Conservation (phyloP, 306 rosid species). For the Vigna mungo region DNA sequence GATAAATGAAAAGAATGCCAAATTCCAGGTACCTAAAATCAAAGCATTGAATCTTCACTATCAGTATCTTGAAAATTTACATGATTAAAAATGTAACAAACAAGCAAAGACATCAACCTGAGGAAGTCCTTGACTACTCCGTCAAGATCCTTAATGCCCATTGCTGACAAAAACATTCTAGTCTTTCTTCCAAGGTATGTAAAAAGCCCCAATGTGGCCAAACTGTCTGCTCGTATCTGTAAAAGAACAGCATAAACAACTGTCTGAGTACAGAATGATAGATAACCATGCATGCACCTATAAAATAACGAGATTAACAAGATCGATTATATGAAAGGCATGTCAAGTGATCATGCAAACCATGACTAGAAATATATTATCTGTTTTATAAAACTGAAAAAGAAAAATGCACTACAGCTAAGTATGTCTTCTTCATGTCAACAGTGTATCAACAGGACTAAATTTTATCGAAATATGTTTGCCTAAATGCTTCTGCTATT, state of each 20-base stretch:
- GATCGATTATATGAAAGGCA: slow-evolving; percentile 22
- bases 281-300: slow-evolving; percentile 2
- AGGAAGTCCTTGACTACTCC: slow-evolving; percentile 71
- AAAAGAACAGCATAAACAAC: slow-evolving; percentile 40
- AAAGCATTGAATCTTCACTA: slow-evolving; percentile 39
- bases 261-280: slow-evolving; percentile 15
- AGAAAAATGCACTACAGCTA: neutral
- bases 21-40: slow-evolving; percentile 76
- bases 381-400: slow-evolving; percentile 14
- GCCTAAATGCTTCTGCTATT: slow-evolving; percentile 16
- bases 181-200: slow-evolving; percentile 77
- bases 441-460: neutral
- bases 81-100: slow-evolving; percentile 24
- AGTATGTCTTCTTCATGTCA: slow-evolving; percentile 5
- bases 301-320: slow-evolving; percentile 1
- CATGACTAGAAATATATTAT: slow-evolving; percentile 2
- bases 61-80: slow-evolving; percentile 30
- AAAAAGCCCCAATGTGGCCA: slow-evolving; percentile 71
- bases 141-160: slow-evolving; percentile 74
- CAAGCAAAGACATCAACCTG: slow-evolving; percentile 51
- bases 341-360: neutral
- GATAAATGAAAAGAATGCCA: slow-evolving; percentile 70
- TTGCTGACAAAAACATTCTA: slow-evolving; percentile 65
- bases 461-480: slow-evolving; percentile 11
- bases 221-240: slow-evolving; percentile 62